A percentile compares a stretch with the other conserved stretches of the same genome.
phyloP scores from a whole-genome alignment of 2,329 filamentous ascomycete species.

The Dryadomyces quercus-mongolicae region DNA sequence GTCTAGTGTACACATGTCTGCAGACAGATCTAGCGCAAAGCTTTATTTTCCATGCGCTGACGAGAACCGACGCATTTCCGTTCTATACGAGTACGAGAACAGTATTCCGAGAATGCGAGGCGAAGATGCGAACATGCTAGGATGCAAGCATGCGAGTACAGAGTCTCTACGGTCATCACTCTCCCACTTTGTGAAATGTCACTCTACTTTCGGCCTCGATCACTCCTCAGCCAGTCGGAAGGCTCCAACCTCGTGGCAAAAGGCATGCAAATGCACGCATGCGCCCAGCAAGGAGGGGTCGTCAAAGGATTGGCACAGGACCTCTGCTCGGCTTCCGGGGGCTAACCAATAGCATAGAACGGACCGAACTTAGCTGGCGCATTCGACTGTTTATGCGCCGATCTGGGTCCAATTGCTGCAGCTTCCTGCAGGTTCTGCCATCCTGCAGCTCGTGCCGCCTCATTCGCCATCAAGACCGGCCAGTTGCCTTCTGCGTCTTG shows the following conservation, averaged over 20 bases:
- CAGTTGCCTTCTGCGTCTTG: no score
- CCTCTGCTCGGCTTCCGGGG: background rate
- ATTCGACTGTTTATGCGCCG: background rate
- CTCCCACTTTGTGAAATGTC: no score
- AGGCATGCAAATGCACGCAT: background rate
- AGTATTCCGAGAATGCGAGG: no score
- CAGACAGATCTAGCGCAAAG: background rate
- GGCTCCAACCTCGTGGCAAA: background rate
- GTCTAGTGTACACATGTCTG: background rate
- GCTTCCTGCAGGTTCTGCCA: background rate
- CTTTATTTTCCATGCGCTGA: no score
- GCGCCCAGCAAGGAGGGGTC: background rate
- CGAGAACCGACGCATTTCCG: no score
- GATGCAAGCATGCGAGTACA: no score
- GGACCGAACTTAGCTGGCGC: background rate
- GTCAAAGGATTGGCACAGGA: background rate
- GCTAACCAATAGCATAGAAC: background rate
- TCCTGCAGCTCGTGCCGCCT: background rate
- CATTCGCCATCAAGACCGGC: no score
- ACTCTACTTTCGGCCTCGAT: background rate
- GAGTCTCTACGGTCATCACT: no score
- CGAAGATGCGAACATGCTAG: no score
- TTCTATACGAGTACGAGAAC: no score
- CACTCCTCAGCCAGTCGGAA: background rate
- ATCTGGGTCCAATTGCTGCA: background rate